phyloP scores from a whole-genome alignment of 805 yeast species.

The Candida boidinii region DNA sequence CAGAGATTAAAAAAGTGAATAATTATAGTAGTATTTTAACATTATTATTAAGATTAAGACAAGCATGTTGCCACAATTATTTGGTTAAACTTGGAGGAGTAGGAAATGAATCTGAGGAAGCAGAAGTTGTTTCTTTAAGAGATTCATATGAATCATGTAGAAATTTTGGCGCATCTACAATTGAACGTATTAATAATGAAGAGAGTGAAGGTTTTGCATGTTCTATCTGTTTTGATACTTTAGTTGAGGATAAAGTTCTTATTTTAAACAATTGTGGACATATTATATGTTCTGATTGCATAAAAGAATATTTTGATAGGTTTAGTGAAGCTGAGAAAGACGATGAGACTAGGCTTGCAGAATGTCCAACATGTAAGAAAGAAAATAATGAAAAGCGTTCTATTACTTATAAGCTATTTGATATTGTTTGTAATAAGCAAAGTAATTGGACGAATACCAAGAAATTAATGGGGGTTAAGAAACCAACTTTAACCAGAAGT shows the following conservation, averaged over 20 bases:
- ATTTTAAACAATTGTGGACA: constrained; percentile 67
- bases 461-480: constrained; percentile 5
- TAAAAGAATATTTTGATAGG: constrained; percentile 41
- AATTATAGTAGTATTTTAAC: constrained; percentile 57
- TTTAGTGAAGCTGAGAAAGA: constrained; percentile 25
- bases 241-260: constrained; percentile 33
- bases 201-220: constrained; percentile 40
- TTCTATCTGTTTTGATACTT: constrained; percentile 55
- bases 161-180: constrained; percentile 11
- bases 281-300: constrained; percentile 53
- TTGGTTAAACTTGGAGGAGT: constrained; percentile 68
- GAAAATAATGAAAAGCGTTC: constrained; percentile 28
- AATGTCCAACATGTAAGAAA: constrained; percentile 48
- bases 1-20: constrained; percentile 14
- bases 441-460: constrained; percentile 15
- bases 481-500: constrained; percentile 13
- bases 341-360: constrained; percentile 27
- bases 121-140: constrained; percentile 25
- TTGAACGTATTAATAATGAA: constrained; percentile 26
- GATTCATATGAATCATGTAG: constrained; percentile 17
- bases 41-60: constrained; percentile 69
- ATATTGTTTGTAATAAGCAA: constrained; percentile 31
- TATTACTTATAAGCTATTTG: constrained; percentile 42
- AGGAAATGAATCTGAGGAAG: constrained; percentile 12
- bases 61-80: constrained; percentile 77